These are phyloP conservation scores for Mucor irregularis DNA, from an alignment of 371 early-diverging fungal species.

Conservation along the genomic window DNA sequence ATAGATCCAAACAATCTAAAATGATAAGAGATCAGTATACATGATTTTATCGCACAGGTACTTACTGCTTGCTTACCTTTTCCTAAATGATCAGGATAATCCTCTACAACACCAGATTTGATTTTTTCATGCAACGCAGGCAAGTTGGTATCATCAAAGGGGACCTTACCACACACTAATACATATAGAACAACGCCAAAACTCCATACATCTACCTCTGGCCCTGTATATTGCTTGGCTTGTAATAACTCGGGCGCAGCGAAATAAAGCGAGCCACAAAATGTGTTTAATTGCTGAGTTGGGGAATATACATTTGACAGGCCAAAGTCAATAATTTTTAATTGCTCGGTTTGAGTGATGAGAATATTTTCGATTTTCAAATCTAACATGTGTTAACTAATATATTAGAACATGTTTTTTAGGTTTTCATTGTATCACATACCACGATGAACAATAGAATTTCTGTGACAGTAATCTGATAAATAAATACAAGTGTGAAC, in stretches of 20 bases:
- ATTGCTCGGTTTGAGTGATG: conserved; percentile 60
- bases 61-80: conserved; percentile 32
- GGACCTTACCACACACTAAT: conserved; percentile 80
- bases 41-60: background rate
- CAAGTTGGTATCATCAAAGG: conserved; percentile 81
- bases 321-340: conserved; percentile 86
- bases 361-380: conserved; percentile 98
- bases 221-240: conserved; percentile 81
- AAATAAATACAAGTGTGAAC: background rate
- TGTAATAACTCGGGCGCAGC: conserved; percentile 88
- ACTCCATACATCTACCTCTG: conserved; percentile 93
- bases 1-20: conserved; percentile 63
- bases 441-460: conserved; percentile 73
- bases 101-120: conserved; percentile 45
- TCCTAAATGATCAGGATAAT: conserved; percentile 45
- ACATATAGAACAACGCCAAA: conserved; percentile 90
- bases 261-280: conserved; percentile 83
- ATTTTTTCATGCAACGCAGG: conserved; percentile 68
- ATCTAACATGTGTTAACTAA: conserved; percentile 58
- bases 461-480: conserved; percentile 58
- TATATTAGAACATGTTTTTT: background rate
- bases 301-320: conserved; percentile 82
- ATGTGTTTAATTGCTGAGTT: conserved; percentile 65
- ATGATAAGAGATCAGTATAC: too few relatives aligned
- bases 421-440: background rate